Evolutionary conservation across 2,329 filamentous ascomycete genomes (phyloP), one percentile per base, ranked within the genome.

Genomic region (Myriosclerotinia curreyana): DNA sequence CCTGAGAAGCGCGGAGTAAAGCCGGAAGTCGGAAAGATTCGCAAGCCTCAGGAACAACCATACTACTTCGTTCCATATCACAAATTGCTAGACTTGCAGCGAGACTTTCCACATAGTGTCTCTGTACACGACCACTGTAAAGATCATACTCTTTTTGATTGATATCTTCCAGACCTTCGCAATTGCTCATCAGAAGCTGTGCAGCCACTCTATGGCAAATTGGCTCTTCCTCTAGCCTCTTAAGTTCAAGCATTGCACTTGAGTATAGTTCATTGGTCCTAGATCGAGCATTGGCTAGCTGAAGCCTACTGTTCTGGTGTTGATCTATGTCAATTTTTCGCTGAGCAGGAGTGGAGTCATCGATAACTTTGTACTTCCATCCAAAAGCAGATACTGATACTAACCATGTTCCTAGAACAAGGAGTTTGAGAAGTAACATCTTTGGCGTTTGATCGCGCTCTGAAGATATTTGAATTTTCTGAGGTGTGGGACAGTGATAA

Each of bases 71-170:
- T 14, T 79, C 77, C 9, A 88, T 77, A 70, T 89, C 86, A 69
- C 87, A 90, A 11, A 87, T 77, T 14, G 87, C 85, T 20, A 89
- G 77, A 52, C 85, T 81, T 11, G 83, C 82, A 2, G 86, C 85
- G 67, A 86, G 89, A 40, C 84, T 78, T 5, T 83, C 83, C 22
- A 75, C 67, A 81, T 83, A 66, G 77, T 75, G 63, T 75, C 73
- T 63, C 80, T 81, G 49, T 81, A 73, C 2, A 70, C 68, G 67
- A 36, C 66, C 68, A 67, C 58, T 71, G 56, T 69, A 72, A 53
- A 56, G 74, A 69, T 70, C 71, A 6, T 70, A 70, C 28, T 68
- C 69, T 25, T 72, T 56, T 60, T 72, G 69, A 56, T 66, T 68
- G 38, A 72, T 64, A 38, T 72, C 65, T 50, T 75, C 70, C 15